Evolutionary conservation across 2,329 filamentous ascomycete genomes (phyloP).

Genomic region (Fusarium solani-melongenae): DNA sequence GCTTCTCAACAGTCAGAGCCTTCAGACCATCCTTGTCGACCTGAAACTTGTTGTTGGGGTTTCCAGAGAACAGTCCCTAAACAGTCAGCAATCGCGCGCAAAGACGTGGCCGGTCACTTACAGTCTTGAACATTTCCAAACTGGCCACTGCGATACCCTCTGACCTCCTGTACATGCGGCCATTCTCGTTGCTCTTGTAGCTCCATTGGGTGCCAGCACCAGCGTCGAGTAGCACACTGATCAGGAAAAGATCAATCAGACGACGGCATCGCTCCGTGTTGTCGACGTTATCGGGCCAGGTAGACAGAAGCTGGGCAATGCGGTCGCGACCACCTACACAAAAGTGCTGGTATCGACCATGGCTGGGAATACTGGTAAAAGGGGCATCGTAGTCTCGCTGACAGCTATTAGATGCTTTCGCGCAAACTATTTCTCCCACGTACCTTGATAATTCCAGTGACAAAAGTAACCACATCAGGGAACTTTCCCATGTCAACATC

Average conservation of each 20-base stretch:
- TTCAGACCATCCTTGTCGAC: conserved; percentile 87
- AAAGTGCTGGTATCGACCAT: conserved; percentile 88
- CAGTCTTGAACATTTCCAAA: conserved; percentile 91
- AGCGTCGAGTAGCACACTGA: conserved; percentile 86
- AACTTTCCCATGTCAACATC: conserved; percentile 90
- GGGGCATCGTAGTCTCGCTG: conserved; percentile 67
- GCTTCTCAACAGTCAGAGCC: conserved; percentile 76
- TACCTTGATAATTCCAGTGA: conserved; percentile 96
- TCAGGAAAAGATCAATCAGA: conserved; percentile 79
- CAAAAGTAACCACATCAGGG: conserved; percentile 83
- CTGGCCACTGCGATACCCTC: conserved; percentile 85
- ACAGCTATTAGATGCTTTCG: not conserved
- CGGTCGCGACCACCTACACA: conserved; percentile 81
- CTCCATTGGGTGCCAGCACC: conserved; percentile 92
- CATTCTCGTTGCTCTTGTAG: conserved; percentile 92
- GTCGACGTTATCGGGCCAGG: conserved; percentile 77
- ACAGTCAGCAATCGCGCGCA: conserved; percentile 28
- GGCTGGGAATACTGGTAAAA: conserved; percentile 78
- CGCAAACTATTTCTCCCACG: conserved; percentile 36
- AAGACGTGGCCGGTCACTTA: conserved; percentile 44
- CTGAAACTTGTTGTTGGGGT: conserved; percentile 83
- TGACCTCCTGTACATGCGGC: conserved; percentile 82
- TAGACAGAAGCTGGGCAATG: conserved; percentile 75
- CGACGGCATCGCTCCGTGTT: conserved; percentile 79
- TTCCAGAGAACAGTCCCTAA: conserved; percentile 85